Conservation (phyloP, 495 filamentous ascomycete genomes). For the Massariosphaeria phaeospora region DNA sequence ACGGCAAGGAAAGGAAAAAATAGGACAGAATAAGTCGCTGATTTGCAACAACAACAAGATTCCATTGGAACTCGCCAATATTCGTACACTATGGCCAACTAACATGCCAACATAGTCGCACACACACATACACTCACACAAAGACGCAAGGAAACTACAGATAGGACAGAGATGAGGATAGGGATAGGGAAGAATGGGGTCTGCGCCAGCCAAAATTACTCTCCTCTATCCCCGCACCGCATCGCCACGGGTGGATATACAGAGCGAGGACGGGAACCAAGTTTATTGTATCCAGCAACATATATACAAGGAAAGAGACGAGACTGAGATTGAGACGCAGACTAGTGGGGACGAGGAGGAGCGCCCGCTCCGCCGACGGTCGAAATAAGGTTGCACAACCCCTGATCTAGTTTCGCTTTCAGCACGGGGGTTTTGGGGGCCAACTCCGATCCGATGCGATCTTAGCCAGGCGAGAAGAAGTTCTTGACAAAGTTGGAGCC, state of each 20-base stretch:
- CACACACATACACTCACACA: background rate
- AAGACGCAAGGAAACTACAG: background rate
- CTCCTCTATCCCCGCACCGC: too few species aligned
- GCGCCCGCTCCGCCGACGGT: background rate
- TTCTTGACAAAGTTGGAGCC: conserved; percentile 15
- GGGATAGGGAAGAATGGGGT: too few species aligned
- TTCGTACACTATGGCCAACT: too few species aligned
- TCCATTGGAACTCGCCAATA: too few species aligned
- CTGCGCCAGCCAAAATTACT: too few species aligned
- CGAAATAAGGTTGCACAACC: background rate
- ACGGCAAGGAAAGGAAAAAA: too few species aligned
- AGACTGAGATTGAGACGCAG: background rate
- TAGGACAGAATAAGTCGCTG: too few species aligned
- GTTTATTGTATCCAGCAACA: background rate
- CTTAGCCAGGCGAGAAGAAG: conserved; percentile 3
- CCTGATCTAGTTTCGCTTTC: background rate
- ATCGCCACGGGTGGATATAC: background rate
- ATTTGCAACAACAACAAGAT: too few species aligned
- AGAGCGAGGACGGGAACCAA: background rate
- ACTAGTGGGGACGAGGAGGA: background rate
- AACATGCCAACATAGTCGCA: too few species aligned
- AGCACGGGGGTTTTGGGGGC: background rate
- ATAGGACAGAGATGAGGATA: too few species aligned
- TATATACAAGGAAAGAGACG: background rate
- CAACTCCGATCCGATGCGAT: background rate